Conservation (phyloP, 2,329 filamentous ascomycete genomes). For the Alternaria incomplexa region DNA sequence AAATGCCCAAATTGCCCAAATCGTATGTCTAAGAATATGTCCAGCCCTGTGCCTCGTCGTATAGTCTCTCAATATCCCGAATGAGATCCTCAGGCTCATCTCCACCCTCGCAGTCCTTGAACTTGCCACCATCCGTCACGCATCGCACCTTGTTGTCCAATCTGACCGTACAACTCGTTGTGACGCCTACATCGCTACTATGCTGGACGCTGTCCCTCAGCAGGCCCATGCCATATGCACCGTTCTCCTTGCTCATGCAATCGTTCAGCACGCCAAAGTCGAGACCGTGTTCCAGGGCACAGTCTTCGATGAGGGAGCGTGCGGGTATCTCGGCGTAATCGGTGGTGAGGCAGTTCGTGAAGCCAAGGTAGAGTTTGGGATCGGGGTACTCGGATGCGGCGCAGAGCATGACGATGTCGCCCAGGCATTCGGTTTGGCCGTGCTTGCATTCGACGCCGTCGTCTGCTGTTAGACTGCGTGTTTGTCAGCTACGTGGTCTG, state of each 20-base stretch:
- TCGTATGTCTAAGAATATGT: constrained; percentile 20
- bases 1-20: neutral
- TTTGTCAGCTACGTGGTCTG: neutral
- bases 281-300: constrained; percentile 88
- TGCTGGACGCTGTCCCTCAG: constrained; percentile 71
- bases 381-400: constrained; percentile 82
- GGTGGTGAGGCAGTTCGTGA: constrained; percentile 85
- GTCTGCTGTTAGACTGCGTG: constrained; percentile 66
- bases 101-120: constrained; percentile 78
- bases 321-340: constrained; percentile 81
- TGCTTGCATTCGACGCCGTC: constrained; percentile 89
- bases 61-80: constrained; percentile 75
- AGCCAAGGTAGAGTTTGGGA: constrained; percentile 87
- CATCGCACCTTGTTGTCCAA: constrained; percentile 83
- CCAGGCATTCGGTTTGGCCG: constrained; percentile 87
- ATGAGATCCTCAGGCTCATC: constrained; percentile 74
- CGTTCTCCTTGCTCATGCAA: constrained; percentile 79
- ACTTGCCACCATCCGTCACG: constrained; percentile 77
- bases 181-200: constrained; percentile 58
- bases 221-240: constrained; percentile 71
- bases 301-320: constrained; percentile 79
- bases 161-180: constrained; percentile 60
- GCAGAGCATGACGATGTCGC: constrained; percentile 94
- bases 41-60: constrained; percentile 46
- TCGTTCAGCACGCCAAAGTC: constrained; percentile 81